Evolutionary conservation across 768 basidiomycete genomes (phyloP).

Genomic region (Hydnomerulius pinastri): DNA sequence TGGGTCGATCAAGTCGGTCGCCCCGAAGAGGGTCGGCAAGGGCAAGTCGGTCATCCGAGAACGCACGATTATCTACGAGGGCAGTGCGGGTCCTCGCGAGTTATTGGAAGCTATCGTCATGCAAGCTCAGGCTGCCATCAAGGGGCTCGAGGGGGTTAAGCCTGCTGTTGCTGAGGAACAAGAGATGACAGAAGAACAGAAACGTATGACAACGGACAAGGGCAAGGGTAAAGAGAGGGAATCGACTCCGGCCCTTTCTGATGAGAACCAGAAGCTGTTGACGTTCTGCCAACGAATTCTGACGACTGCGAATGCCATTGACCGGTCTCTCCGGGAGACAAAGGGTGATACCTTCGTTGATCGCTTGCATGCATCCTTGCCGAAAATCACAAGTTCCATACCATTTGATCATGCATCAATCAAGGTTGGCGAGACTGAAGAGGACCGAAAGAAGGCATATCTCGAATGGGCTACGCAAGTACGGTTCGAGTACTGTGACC

Average conservation of each 20-base stretch:
- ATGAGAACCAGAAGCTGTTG: conserved; percentile 78
- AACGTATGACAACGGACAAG: conserved; percentile 79
- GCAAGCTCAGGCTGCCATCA: conserved; percentile 90
- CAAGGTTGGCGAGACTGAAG: conserved; percentile 58
- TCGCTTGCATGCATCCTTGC: conserved; percentile 72
- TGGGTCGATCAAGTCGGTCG: conserved; percentile 63
- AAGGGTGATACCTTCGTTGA: conserved; percentile 88
- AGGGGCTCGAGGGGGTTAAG: conserved; percentile 75
- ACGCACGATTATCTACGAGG: conserved; percentile 86
- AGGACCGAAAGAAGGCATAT: conserved; percentile 68
- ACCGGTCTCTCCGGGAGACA: conserved; percentile 82
- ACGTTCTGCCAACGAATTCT: conserved; percentile 87
- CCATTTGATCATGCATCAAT: conserved; percentile 40
- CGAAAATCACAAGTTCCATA: conserved; percentile 64
- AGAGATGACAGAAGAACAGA: conserved; percentile 87
- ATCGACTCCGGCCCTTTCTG: conserved; percentile 44
- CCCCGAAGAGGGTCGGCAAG: conserved; percentile 51
- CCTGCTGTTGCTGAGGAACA: conserved; percentile 46
- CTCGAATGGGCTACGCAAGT: conserved; percentile 79
- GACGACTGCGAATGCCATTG: conserved; percentile 79
- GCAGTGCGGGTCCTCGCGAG: conserved; percentile 87
- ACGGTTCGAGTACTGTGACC: conserved; percentile 92
- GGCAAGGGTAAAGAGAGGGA: conserved; percentile 58
- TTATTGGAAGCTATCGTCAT: conserved; percentile 89
- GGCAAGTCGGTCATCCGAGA: conserved; percentile 63